Percentiles rank a stretch among this genome's conserved stretches.
These are phyloP conservation scores for Penicillium rolfsii DNA, from an alignment of 2,329 filamentous ascomycete species.

Conservation along the genomic window DNA sequence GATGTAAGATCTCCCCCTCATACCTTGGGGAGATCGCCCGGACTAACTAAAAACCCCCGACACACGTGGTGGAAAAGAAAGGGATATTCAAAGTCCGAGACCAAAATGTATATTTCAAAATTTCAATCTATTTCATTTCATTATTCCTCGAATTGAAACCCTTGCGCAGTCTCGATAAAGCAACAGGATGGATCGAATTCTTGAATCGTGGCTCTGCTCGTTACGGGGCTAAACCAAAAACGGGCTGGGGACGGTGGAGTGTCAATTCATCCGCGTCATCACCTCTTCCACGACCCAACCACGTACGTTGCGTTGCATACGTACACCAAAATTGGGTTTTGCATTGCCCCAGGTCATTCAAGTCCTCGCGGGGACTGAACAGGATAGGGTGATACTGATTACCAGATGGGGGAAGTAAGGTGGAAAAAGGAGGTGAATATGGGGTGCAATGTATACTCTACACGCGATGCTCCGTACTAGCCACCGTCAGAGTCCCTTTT, in stretches of 20 bases:
- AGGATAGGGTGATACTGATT: not conserved
- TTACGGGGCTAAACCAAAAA: constrained; percentile 5
- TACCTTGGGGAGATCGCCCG: not conserved
- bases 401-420: not conserved
- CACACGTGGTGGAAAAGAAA: not conserved
- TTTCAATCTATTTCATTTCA: not conserved
- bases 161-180: not conserved
- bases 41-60: not conserved
- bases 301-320: constrained; percentile 22
- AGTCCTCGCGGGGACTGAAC: not conserved
- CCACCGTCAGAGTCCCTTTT: not conserved
- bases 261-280: constrained; percentile 31
- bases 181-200: not conserved
- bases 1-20: not conserved
- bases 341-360: not conserved
- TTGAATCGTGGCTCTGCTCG: not conserved
- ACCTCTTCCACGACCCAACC: not conserved
- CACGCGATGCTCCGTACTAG: not conserved
- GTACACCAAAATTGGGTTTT: constrained; percentile 12
- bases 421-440: not conserved
- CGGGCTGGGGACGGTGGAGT: constrained; percentile 14
- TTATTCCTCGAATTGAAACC: not conserved
- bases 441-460: not conserved
- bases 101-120: not conserved
- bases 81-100: not conserved